These are phyloP conservation scores for Aspergillus nidulans DNA, from an alignment of 495 filamentous ascomycete genomes.

Conservation along the genomic window DNA sequence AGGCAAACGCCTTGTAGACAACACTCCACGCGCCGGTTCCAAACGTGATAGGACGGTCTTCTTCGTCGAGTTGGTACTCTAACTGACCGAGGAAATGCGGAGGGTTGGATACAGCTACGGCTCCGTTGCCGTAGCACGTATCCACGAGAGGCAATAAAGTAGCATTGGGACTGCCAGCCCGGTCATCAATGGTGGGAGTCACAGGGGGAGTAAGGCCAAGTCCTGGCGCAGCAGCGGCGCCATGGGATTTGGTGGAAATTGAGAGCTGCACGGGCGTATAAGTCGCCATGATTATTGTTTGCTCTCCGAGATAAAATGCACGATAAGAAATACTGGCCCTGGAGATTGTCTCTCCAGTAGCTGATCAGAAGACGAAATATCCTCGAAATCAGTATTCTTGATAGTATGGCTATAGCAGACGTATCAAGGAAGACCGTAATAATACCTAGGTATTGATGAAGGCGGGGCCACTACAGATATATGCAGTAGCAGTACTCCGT, in stretches of 20 bases:
- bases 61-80: slow-evolving; percentile 28
- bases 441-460: background rate
- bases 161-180: slow-evolving; percentile 10
- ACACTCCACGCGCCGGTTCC: slow-evolving; percentile 59
- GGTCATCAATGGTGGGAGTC: slow-evolving; percentile 30
- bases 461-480: background rate
- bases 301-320: background rate
- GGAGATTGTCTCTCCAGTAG: background rate
- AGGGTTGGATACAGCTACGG: slow-evolving; percentile 1
- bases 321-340: background rate
- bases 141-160: slow-evolving; percentile 1
- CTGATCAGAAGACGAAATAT: background rate
- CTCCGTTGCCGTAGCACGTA: background rate
- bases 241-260: slow-evolving; percentile 23
- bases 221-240: slow-evolving; percentile 8
- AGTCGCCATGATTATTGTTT: slow-evolving; percentile 3
- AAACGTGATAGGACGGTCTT: slow-evolving; percentile 36
- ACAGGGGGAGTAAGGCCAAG: slow-evolving; percentile 35
- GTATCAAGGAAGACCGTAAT: background rate
- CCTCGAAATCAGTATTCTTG: background rate
- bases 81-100: slow-evolving; percentile 33
- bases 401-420: background rate
- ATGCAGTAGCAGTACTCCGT: too few relatives aligned
- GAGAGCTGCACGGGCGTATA: slow-evolving; percentile 28
- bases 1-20: slow-evolving; percentile 47